These are phyloP conservation scores for Erodium texanum DNA, from an alignment of 441 rosid genomes.

Conservation along the genomic window DNA sequence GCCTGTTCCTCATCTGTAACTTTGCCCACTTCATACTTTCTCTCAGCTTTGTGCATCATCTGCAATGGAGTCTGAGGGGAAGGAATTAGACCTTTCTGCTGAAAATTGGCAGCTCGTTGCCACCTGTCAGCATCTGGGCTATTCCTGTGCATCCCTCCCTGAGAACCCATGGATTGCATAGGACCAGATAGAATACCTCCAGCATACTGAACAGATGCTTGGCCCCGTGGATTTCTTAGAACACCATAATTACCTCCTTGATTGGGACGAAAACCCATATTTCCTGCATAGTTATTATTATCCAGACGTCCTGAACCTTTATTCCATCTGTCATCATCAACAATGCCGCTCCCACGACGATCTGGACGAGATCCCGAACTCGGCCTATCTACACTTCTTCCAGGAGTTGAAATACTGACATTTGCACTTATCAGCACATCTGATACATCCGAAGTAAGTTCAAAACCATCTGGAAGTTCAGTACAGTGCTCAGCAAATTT, in stretches of 20 bases:
- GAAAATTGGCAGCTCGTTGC: slow-evolving; percentile 66
- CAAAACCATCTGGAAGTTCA: slow-evolving; percentile 66
- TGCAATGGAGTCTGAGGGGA: slow-evolving; percentile 74
- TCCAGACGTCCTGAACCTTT: slow-evolving; percentile 45
- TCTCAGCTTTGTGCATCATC: slow-evolving; percentile 91
- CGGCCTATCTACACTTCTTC: slow-evolving; percentile 58
- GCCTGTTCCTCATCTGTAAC: slow-evolving; percentile 67
- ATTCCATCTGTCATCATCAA: slow-evolving; percentile 65
- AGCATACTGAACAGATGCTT: too few species aligned
- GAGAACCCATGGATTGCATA: slow-evolving; percentile 55
- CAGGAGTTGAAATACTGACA: slow-evolving; percentile 41
- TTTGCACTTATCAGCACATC: slow-evolving; percentile 32
- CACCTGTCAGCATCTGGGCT: slow-evolving; percentile 70
- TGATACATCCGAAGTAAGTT: slow-evolving; percentile 39
- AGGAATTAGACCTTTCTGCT: slow-evolving; percentile 72
- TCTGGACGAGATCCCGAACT: slow-evolving; percentile 52
- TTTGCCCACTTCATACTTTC: slow-evolving; percentile 78
- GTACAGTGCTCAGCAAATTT: slow-evolving; percentile 63
- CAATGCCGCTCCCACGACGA: slow-evolving; percentile 52
- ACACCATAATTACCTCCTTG: too few species aligned
- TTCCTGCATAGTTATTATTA: slow-evolving; percentile 33
- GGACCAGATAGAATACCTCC: too few species aligned
- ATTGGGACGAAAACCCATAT: too few species aligned
- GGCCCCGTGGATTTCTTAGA: too few species aligned
- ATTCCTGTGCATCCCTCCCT: slow-evolving; percentile 56